A percentile compares a stretch with the other conserved stretches of the same genome.
Conservation (phyloP, 306 rosid species). For the Sindora glabra region DNA sequence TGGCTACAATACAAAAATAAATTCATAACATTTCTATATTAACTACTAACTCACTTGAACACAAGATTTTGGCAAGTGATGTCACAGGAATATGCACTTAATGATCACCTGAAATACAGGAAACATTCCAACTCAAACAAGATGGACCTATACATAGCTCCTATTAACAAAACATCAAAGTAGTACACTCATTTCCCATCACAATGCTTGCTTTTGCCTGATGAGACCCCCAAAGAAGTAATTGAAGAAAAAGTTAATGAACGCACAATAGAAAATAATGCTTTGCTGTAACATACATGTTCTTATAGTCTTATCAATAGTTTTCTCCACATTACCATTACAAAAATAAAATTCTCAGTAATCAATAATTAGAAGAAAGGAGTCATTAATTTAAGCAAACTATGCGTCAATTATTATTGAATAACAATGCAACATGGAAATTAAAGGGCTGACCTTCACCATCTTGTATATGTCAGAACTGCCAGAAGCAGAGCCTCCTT, state of each 20-base stretch:
- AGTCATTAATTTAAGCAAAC: background rate
- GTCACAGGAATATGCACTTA: conserved; percentile 90
- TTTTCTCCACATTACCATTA: background rate
- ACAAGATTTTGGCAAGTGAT: too few species aligned
- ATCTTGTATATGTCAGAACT: conserved; percentile 88
- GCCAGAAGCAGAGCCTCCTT: conserved; percentile 58
- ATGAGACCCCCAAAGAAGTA: background rate
- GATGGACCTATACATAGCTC: too few species aligned
- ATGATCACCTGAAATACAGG: conserved; percentile 70
- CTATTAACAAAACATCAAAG: background rate
- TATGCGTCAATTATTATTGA: background rate
- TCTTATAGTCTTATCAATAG: background rate
- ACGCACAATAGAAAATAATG: background rate
- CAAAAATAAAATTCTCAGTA: background rate
- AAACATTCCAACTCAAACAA: conserved; percentile 9
- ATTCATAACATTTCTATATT: too few species aligned
- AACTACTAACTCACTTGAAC: too few species aligned
- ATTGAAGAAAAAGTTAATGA: background rate
- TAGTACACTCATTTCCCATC: background rate
- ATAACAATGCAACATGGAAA: background rate
- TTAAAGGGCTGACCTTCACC: conserved; percentile 58
- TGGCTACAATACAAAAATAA: too few species aligned
- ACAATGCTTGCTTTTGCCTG: background rate
- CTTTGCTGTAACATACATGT: background rate
- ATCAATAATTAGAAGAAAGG: background rate